Evolutionary conservation across 257 asterid genomes (phyloP).

Genomic region (Orobanche coerulescens): DNA sequence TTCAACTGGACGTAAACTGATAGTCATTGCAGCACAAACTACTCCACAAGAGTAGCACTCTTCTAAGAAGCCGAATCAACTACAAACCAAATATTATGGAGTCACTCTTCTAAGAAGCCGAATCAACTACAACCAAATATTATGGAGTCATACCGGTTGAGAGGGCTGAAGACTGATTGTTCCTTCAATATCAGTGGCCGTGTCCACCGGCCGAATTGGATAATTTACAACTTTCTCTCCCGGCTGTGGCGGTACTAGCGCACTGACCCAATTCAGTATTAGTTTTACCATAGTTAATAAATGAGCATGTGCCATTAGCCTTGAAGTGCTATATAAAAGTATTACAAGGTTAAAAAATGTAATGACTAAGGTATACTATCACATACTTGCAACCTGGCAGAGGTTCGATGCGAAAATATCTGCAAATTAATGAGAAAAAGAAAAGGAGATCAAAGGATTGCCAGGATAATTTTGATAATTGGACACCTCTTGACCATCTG

Average conservation of each 20-base stretch:
- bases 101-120: conserved; percentile 4
- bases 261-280: conserved; percentile 40
- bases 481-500: conserved; percentile 9
- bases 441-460: conserved; percentile 10
- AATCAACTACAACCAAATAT: conserved; percentile 14
- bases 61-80: conserved; percentile 12
- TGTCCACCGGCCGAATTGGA: conserved; percentile 92
- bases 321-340: background rate
- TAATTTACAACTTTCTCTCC: conserved; percentile 89
- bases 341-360: background rate
- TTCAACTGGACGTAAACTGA: conserved; percentile 13
- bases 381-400: conserved; percentile 95
- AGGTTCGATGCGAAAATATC: conserved; percentile 96
- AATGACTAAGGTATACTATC: conserved; percentile 1
- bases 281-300: conserved; percentile 3
- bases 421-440: conserved; percentile 23
- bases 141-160: conserved; percentile 54
- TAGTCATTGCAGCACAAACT: conserved; percentile 14
- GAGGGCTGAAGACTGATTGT: conserved; percentile 91
- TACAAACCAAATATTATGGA: too few species aligned
- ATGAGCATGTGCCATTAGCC: conserved; percentile 3
- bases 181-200: conserved; percentile 88
- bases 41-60: conserved; percentile 1
- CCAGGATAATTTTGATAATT: background rate
- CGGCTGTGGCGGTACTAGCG: conserved; percentile 80